These are phyloP conservation scores for Saccharomyces hybrid DNA, from an alignment of 1,139 yeast genomes.

Conservation along the genomic window DNA sequence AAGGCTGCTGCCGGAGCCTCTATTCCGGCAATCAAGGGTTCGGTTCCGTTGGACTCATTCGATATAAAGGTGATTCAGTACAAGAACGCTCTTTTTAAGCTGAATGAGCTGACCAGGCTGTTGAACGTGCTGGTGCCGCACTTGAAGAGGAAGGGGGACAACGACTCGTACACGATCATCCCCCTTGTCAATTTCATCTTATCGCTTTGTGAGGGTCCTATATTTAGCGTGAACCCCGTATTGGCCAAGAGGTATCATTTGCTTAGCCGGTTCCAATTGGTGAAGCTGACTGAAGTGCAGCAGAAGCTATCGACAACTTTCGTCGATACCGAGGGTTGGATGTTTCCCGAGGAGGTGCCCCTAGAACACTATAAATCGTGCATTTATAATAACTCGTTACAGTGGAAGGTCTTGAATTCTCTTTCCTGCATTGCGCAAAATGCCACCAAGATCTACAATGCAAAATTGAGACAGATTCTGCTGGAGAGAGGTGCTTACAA, in stretches of 20 bases:
- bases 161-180: constrained; percentile 18
- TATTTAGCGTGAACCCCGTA: constrained; percentile 24
- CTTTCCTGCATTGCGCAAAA: constrained; percentile 24
- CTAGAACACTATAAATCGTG: constrained; percentile 13
- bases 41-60: constrained; percentile 20
- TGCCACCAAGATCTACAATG: constrained; percentile 44
- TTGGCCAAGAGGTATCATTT: constrained; percentile 23
- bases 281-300: constrained; percentile 20
- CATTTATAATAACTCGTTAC: constrained; percentile 23
- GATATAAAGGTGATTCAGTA: constrained; percentile 28
- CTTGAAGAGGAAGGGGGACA: constrained; percentile 11
- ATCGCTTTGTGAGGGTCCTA: constrained; percentile 26
- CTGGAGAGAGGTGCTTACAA: constrained; percentile 33
- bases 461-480: constrained; percentile 39
- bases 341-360: constrained; percentile 12
- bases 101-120: constrained; percentile 21
- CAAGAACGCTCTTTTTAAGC: constrained; percentile 20
- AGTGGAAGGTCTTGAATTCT: constrained; percentile 21
- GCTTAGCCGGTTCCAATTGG: constrained; percentile 21
- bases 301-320: constrained; percentile 11
- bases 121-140: constrained; percentile 19
- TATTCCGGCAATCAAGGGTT: constrained; percentile 13
- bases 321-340: neutral
- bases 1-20: constrained; percentile 28
- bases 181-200: constrained; percentile 27